Evolutionary conservation across 306 rosid genomes (phyloP), one percentile per base, ranked within the genome.

Genomic region (Cucurbita moschata): DNA sequence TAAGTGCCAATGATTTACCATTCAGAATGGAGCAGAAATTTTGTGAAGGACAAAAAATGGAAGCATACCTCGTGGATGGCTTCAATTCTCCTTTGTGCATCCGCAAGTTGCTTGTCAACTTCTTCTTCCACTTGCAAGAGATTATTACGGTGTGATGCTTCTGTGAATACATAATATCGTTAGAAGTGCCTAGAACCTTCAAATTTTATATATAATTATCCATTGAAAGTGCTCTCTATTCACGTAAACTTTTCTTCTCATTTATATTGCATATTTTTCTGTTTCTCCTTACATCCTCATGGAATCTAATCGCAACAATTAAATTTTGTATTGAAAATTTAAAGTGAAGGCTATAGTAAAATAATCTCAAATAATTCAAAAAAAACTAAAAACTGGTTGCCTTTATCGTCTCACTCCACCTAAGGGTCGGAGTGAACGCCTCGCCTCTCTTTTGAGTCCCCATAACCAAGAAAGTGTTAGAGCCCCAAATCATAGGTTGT

Each of bases 41-140:
- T 68, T 68, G 37, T 64, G 40, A 8, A 64, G 71, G 14, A 26
- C 70, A 40, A 40, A 64, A 50, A 50, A 50, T 23, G 57, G 73
- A 71, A 80, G 76, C 92, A 79, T 88, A 83, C 99, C 99, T 88
- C 85, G 7, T 86, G 90, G 53, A 89, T 82, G 53, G 83, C 81
- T 67, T 80, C 76, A 78, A 94, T 84, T 86, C 81, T 91, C 77
- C 78, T 85, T 75, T 94, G 83, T 77, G 97, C 91, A 66, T 89
- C 92, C 37, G 75, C 81, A 74, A 94, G 85, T 83, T 83, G 86
- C 79, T 77, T 70, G 75, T 84, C 89, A 76, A 85, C 78, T 75
- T 83, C 82, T 82, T 78, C 88, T 86, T 94, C 96, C 85, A 82
- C 88, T 86, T 89, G 92, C 75, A 83, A 60, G 35, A 94, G 81